These are phyloP conservation scores for Metschnikowia aberdeeniae DNA, from an alignment of 805 yeast species.

Conservation along the genomic window DNA sequence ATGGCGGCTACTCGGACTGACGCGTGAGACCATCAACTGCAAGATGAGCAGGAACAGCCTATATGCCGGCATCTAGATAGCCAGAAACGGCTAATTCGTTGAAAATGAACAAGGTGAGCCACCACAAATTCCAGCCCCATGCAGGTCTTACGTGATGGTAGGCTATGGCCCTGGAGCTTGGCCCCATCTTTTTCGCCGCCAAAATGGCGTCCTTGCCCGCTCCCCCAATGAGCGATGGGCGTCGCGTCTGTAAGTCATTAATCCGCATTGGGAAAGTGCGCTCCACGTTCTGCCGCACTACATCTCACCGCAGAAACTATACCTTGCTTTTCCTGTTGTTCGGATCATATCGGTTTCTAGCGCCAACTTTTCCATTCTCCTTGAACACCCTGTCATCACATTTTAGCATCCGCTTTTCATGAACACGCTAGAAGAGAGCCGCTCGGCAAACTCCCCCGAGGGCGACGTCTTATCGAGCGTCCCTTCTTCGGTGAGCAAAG, in stretches of 20 bases:
- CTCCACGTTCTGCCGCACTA: conserved; percentile 3
- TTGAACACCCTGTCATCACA: no score
- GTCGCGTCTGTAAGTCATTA: conserved; percentile 17
- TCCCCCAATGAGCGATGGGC: conserved; percentile 3
- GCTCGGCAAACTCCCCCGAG: conserved; percentile 16
- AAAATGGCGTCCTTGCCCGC: background rate
- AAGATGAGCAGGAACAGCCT: no score
- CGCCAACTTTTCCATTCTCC: no score
- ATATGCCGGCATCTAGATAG: no score
- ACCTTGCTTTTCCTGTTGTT: conserved; percentile 8
- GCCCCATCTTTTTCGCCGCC: background rate
- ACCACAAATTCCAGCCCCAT: no score
- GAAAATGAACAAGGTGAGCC: no score
- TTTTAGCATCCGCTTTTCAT: conserved; percentile 4
- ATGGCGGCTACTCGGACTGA: no score
- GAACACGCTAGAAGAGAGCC: conserved; percentile 25
- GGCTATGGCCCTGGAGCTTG: no score
- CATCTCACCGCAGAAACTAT: background rate
- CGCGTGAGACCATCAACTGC: no score
- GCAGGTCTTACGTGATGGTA: no score
- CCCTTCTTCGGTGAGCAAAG: conserved; percentile 12
- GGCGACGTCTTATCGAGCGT: conserved; percentile 10
- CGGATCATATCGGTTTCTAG: background rate
- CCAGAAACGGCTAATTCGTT: no score
- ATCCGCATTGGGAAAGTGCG: conserved; percentile 12